Percentiles rank a stretch among this genome's conserved stretches.
Conservation (phyloP, 1,284 basidiomycete species). For the Puccinia novopanici region DNA sequence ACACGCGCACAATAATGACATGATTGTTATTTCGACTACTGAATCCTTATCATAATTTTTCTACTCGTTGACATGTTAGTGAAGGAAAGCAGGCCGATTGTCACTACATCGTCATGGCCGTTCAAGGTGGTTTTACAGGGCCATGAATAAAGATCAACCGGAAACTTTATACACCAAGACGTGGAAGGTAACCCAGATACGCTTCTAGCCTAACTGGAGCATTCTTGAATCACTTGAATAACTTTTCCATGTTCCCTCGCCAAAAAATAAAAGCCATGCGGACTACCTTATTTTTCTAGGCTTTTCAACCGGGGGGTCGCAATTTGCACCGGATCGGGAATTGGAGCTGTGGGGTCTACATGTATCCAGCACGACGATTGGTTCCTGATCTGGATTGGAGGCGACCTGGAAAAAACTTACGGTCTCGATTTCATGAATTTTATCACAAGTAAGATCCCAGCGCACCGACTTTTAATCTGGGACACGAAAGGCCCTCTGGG, state of each 20-base stretch:
- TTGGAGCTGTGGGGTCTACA: conserved; percentile 73
- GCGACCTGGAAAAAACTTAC: conserved; percentile 67
- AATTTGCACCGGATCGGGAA: conserved; percentile 75
- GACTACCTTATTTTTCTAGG: conserved; percentile 73
- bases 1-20: too few species aligned
- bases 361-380: conserved; percentile 72
- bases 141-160: conserved; percentile 42
- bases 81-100: conserved; percentile 45
- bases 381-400: conserved; percentile 70
- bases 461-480: conserved; percentile 73
- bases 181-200: conserved; percentile 47
- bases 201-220: too few species aligned
- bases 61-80: conserved; percentile 1
- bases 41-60: too few species aligned
- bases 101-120: conserved; percentile 50
- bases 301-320: conserved; percentile 73
- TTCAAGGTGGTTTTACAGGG: conserved; percentile 51
- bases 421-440: conserved; percentile 72
- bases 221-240: too few species aligned
- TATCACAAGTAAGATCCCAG: conserved; percentile 69
- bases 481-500: conserved; percentile 71
- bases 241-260: too few species aligned
- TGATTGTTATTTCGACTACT: too few species aligned
- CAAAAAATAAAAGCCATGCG: conserved; percentile 69
- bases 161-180: conserved; percentile 47